phyloP scores from a whole-genome alignment of 371 early-diverging fungal species.

The Capniomyces stellatus region DNA sequence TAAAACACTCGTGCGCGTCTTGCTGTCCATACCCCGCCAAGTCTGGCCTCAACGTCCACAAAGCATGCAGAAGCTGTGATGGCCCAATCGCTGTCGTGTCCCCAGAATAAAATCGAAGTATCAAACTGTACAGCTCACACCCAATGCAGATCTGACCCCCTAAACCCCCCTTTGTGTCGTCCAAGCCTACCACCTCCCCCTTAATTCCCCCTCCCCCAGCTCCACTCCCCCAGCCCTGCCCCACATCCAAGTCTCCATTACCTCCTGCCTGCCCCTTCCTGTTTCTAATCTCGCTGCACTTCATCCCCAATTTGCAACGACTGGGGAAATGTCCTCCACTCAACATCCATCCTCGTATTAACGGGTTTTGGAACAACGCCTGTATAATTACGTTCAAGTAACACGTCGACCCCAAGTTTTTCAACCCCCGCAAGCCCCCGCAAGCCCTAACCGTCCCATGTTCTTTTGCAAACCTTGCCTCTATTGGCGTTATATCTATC shows the following conservation, averaged over 20 bases:
- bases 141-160: slow-evolving; percentile 69
- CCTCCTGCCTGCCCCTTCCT: background rate
- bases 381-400: slow-evolving; percentile 90
- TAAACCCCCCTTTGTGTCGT: background rate
- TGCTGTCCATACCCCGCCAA: slow-evolving; percentile 89
- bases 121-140: slow-evolving; percentile 74
- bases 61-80: slow-evolving; percentile 54
- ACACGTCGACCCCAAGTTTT: slow-evolving; percentile 88
- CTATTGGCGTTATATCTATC: slow-evolving; percentile 19
- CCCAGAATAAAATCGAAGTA: slow-evolving; percentile 54
- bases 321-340: slow-evolving; percentile 61
- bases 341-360: slow-evolving; percentile 68
- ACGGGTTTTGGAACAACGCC: slow-evolving; percentile 76
- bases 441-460: slow-evolving; percentile 10
- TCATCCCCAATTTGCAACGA: slow-evolving; percentile 29
- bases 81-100: slow-evolving; percentile 63
- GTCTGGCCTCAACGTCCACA: slow-evolving; percentile 75
- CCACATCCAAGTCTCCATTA: background rate
- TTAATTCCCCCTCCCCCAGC: background rate
- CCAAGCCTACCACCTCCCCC: background rate
- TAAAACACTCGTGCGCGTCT: slow-evolving; percentile 93
- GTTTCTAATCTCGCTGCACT: background rate
- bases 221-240: no score
- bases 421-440: slow-evolving; percentile 65
- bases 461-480: slow-evolving; percentile 10